Conservation (phyloP, 1,284 basidiomycete species). For the Thecaphora thlaspeos region DNA sequence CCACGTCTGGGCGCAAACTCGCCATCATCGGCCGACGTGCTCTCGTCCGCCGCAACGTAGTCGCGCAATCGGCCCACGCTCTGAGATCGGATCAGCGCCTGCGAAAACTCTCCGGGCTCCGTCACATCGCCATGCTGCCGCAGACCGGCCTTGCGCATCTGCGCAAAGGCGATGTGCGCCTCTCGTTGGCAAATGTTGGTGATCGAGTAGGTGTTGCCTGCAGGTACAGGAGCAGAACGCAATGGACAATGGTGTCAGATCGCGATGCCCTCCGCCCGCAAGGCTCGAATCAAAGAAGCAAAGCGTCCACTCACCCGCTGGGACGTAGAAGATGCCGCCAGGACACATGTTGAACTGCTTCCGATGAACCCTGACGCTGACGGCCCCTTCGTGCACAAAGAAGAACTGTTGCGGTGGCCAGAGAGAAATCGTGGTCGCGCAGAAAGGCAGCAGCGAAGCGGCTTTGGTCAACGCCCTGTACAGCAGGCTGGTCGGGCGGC, state of each 20-base stretch:
- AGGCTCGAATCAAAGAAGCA: not conserved
- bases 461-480: no score
- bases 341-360: conserved; percentile 74
- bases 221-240: no score
- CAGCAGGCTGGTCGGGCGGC: no score
- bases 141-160: conserved; percentile 69
- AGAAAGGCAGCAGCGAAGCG: no score
- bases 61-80: no score
- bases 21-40: no score
- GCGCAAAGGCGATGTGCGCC: conserved; percentile 85
- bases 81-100: not conserved
- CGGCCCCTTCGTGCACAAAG: conserved; percentile 66
- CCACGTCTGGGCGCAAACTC: no score
- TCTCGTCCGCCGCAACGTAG: no score
- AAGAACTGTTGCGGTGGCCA: conserved; percentile 24
- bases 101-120: conserved; percentile 22
- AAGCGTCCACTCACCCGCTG: conserved; percentile 68
- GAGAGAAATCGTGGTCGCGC: no score
- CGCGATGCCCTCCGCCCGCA: not conserved
- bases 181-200: conserved; percentile 79
- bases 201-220: conserved; percentile 87
- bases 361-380: conserved; percentile 78
- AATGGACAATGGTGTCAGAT: not conserved
- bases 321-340: conserved; percentile 85
- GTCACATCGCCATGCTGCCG: conserved; percentile 5